Conservation (phyloP, 2,329 filamentous ascomycete genomes). For the Lojkania enalia region DNA sequence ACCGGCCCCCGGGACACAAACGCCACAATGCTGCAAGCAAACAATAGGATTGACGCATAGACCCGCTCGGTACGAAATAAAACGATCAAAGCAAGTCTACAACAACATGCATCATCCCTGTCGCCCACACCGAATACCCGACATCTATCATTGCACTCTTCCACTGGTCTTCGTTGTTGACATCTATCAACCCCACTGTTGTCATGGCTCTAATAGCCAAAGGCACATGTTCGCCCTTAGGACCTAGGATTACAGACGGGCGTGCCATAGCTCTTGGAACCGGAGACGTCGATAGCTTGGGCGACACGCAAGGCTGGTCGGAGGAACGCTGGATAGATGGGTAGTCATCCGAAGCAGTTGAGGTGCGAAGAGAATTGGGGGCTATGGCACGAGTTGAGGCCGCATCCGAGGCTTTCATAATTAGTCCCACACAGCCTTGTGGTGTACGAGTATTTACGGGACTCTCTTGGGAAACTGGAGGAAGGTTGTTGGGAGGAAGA, state of each 20-base stretch:
- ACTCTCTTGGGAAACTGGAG: not conserved
- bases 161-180: constrained; percentile 31
- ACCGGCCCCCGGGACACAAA: no score
- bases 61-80: no score
- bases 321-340: not conserved
- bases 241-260: constrained; percentile 18
- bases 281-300: no score
- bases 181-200: constrained; percentile 23
- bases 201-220: constrained; percentile 35
- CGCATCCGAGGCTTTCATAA: not conserved
- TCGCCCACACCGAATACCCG: constrained; percentile 35
- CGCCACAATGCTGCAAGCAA: no score
- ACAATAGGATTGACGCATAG: no score
- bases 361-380: no score
- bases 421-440: no score
- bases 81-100: constrained; percentile 17
- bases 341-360: not conserved
- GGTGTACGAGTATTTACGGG: not conserved
- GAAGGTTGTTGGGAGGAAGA: no score
- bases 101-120: constrained; percentile 36
- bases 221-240: no score
- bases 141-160: constrained; percentile 29
- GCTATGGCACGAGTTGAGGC: not conserved
- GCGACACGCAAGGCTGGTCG: no score
- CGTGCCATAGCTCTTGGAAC: not conserved